A percentile compares a stretch with the other conserved stretches of the same genome.
phyloP scores from a whole-genome alignment of 164 flowering plant genomes.

The Piper longum region DNA sequence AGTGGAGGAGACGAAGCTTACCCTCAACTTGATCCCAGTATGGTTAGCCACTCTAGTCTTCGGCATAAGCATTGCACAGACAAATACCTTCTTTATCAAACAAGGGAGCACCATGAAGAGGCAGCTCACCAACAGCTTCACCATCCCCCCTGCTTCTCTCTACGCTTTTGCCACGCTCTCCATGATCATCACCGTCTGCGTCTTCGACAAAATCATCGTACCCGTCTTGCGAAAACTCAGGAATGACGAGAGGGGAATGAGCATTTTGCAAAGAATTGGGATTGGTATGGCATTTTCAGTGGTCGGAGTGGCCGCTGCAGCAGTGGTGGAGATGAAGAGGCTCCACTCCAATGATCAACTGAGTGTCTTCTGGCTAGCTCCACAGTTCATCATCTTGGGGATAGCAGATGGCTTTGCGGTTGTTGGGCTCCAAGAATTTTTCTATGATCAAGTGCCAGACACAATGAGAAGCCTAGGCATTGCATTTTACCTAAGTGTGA shows the following conservation, averaged over 20 bases:
- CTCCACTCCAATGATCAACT: slow-evolving; percentile 2
- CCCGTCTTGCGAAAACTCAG: slow-evolving; percentile 29
- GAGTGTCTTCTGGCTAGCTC: slow-evolving; percentile 59
- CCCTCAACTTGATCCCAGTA: slow-evolving; percentile 51
- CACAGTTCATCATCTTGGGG: slow-evolving; percentile 42
- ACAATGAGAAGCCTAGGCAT: slow-evolving; percentile 60
- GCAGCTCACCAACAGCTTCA: slow-evolving; percentile 20
- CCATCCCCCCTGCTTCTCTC: slow-evolving; percentile 52
- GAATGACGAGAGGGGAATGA: slow-evolving; percentile 45
- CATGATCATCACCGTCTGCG: slow-evolving; percentile 27
- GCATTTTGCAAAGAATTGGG: slow-evolving; percentile 53
- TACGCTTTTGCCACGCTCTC: slow-evolving; percentile 26
- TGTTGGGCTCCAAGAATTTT: slow-evolving; percentile 67
- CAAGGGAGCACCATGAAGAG: slow-evolving; percentile 48
- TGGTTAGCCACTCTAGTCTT: slow-evolving; percentile 47
- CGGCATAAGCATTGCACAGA: slow-evolving; percentile 52
- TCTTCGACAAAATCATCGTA: slow-evolving; percentile 47
- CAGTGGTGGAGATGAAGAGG: slow-evolving; percentile 13
- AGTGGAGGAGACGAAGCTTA: slow-evolving; percentile 64
- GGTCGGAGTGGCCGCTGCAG: slow-evolving; percentile 27
- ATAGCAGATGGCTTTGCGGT: slow-evolving; percentile 46
- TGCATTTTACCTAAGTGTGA: slow-evolving; percentile 46
- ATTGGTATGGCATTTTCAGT: slow-evolving; percentile 38
- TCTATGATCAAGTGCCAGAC: slow-evolving; percentile 67
- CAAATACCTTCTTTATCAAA: slow-evolving; percentile 65